These are phyloP conservation scores for Penicillium decumbens DNA, from an alignment of 2,329 filamentous ascomycete species.

Conservation along the genomic window DNA sequence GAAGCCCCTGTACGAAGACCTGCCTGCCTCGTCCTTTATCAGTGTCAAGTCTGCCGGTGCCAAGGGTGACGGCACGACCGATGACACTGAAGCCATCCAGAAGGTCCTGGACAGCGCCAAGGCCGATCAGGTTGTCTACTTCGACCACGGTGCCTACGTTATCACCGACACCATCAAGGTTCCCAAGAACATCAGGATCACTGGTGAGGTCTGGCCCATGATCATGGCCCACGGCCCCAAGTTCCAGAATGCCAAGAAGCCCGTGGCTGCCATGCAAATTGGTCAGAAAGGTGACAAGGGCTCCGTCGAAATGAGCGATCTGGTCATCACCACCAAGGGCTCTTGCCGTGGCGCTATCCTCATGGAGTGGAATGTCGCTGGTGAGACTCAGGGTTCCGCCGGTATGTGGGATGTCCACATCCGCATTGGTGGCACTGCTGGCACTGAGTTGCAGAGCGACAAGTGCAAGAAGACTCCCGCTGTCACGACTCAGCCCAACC, in stretches of 20 bases:
- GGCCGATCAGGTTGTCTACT: constrained; percentile 57
- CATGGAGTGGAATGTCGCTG: constrained; percentile 84
- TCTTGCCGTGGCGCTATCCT: constrained; percentile 82
- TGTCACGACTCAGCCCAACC: constrained; percentile 56
- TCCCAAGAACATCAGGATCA: constrained; percentile 75
- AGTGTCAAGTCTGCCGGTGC: constrained; percentile 79
- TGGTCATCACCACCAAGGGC: constrained; percentile 80
- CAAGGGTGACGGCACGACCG: constrained; percentile 78
- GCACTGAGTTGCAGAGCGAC: constrained; percentile 75
- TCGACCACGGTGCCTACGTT: constrained; percentile 61
- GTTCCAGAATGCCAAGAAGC: constrained; percentile 71
- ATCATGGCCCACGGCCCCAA: constrained; percentile 73
- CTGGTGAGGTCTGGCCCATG: constrained; percentile 85
- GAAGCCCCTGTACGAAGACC: constrained; percentile 79
- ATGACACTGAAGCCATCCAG: constrained; percentile 84
- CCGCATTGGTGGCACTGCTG: constrained; percentile 80
- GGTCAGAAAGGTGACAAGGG: constrained; percentile 73
- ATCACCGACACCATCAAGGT: constrained; percentile 58
- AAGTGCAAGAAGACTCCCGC: constrained; percentile 73
- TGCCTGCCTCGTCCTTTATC: constrained; percentile 66
- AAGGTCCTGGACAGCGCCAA: constrained; percentile 65
- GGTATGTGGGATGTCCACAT: constrained; percentile 97
- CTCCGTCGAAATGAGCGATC: constrained; percentile 78
- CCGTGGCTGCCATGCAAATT: constrained; percentile 79
- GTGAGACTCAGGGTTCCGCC: constrained; percentile 58